These are phyloP conservation scores for Xerocomus amazonicus DNA, from an alignment of 1,284 basidiomycete genomes.

Conservation along the genomic window DNA sequence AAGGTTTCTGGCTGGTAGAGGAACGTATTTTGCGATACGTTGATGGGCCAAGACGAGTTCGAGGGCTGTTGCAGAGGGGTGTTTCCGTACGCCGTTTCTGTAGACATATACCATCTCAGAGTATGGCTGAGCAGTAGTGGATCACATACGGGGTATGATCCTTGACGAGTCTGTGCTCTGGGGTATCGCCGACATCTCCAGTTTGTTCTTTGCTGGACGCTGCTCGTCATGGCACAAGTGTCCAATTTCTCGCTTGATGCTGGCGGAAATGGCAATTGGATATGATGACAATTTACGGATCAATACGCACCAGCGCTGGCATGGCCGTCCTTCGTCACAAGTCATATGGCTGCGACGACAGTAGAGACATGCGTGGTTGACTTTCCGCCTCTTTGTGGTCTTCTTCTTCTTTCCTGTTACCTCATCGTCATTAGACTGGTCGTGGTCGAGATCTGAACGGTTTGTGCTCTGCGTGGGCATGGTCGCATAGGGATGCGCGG, in stretches of 20 bases:
- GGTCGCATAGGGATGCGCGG: conserved; percentile 29
- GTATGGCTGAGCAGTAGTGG: not conserved
- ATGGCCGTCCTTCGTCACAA: conserved; percentile 85
- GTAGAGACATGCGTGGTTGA: conserved; percentile 91
- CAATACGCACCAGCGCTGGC: conserved; percentile 78
- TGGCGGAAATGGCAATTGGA: conserved; percentile 30
- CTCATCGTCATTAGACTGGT: conserved; percentile 30
- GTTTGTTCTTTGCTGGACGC: conserved; percentile 50
- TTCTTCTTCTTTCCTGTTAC: conserved; percentile 50
- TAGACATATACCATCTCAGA: conserved; percentile 15
- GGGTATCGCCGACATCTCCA: conserved; percentile 27
- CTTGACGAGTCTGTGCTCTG: conserved; percentile 28
- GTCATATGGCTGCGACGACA: conserved; percentile 93
- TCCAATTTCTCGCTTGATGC: conserved; percentile 89
- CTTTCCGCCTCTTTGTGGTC: conserved; percentile 68
- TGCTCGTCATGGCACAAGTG: conserved; percentile 88
- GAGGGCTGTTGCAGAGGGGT: conserved; percentile 32
- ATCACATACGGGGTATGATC: conserved; percentile 15
- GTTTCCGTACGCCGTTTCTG: conserved; percentile 34
- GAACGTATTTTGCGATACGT: conserved; percentile 45
- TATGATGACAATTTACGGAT: not conserved
- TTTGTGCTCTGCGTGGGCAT: conserved; percentile 19
- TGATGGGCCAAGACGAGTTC: conserved; percentile 53
- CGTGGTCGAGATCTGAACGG: conserved; percentile 23
- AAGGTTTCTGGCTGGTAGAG: conserved; percentile 67